A percentile compares a stretch with the other conserved stretches of the same genome.
phyloP scores from a whole-genome alignment of 2,329 filamentous ascomycete genomes.

The Pseudogymnoascus sp. region DNA sequence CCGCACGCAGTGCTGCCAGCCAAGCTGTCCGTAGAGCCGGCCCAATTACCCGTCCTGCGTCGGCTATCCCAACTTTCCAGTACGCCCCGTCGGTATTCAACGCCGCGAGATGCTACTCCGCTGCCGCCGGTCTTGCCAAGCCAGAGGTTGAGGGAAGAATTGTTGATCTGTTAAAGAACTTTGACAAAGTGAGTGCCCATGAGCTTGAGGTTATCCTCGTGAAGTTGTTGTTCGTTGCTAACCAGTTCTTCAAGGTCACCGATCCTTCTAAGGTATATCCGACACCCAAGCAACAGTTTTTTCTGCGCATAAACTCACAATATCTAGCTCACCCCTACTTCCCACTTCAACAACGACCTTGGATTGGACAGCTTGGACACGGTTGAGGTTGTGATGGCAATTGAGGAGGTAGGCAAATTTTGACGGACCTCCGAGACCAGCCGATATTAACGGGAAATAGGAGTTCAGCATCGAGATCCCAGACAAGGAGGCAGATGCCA shows the following conservation, averaged over 20 bases:
- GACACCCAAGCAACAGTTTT: background rate
- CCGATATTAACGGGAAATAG: conserved; percentile 27
- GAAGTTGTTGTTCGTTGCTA: conserved; percentile 13
- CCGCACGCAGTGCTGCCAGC: conserved; percentile 49
- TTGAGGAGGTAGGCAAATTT: conserved; percentile 61
- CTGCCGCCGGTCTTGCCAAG: conserved; percentile 68
- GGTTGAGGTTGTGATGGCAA: conserved; percentile 99
- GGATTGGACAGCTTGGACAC: conserved; percentile 96
- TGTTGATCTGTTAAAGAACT: conserved; percentile 85
- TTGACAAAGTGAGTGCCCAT: conserved; percentile 72
- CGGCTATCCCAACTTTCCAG: conserved; percentile 55
- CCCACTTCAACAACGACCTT: conserved; percentile 96
- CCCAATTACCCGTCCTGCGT: conserved; percentile 52
- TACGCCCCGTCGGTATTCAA: conserved; percentile 58
- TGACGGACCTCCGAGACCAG: background rate
- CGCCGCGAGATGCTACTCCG: conserved; percentile 78
- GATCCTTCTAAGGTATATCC: conserved; percentile 52
- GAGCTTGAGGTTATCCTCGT: background rate
- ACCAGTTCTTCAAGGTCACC: conserved; percentile 50
- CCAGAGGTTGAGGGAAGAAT: conserved; percentile 86
- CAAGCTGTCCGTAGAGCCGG: conserved; percentile 43
- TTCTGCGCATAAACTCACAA: conserved; percentile 22
- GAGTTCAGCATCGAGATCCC: conserved; percentile 73
- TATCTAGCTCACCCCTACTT: conserved; percentile 65
- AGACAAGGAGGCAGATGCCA: conserved; percentile 70